Evolutionary conservation across 2,329 filamentous ascomycete genomes (phyloP).

Genomic region (Exophiala spinifera): DNA sequence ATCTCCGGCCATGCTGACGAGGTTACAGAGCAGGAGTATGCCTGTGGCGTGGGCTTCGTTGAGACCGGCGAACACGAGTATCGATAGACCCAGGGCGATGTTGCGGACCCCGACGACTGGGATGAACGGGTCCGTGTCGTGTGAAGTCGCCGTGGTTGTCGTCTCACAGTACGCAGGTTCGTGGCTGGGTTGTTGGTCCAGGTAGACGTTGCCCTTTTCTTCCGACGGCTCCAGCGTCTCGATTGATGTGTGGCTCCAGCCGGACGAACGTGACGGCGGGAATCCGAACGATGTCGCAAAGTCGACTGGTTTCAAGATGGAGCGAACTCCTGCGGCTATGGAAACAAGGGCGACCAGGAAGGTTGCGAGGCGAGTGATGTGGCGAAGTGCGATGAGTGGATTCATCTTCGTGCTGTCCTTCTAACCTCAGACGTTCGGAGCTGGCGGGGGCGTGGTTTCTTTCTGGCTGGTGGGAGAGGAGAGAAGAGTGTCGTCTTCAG

Average conservation of each 20-base stretch:
- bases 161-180: too few relatives aligned
- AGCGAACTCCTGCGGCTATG: constrained; percentile 16
- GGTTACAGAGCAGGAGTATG: constrained; percentile 6
- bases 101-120: constrained; percentile 7
- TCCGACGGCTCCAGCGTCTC: not conserved
- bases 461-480: too few relatives aligned
- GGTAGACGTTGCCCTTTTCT: not conserved
- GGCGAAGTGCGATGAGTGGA: not conserved
- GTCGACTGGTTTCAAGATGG: not conserved
- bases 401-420: not conserved
- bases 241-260: not conserved
- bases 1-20: constrained; percentile 5
- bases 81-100: constrained; percentile 2
- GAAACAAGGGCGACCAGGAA: not conserved
- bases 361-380: not conserved
- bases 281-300: constrained; percentile 6
- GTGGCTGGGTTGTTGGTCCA: not conserved
- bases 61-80: not conserved
- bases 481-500: too few relatives aligned
- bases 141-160: too few relatives aligned
- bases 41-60: not conserved
- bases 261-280: not conserved
- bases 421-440: too few relatives aligned
- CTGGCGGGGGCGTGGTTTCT: too few relatives aligned
- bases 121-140: constrained; percentile 5